A percentile compares a stretch with the other conserved stretches of the same genome.
Conservation (phyloP, 345 rosid genomes). For the Melastoma malabathricum region DNA sequence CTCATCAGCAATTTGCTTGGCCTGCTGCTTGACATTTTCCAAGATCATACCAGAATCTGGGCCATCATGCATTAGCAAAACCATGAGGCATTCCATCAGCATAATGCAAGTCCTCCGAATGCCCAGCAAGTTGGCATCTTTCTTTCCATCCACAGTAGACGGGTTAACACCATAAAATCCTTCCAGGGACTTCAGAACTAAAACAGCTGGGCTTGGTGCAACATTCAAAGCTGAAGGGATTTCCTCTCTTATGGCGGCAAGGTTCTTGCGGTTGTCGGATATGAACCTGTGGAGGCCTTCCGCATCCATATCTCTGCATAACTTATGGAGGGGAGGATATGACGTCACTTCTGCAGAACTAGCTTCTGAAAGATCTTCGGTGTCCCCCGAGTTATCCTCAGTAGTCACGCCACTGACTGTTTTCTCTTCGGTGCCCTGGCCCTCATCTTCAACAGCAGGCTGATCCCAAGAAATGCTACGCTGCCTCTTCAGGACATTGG, state of each 20-base stretch:
- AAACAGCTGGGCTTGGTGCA: constrained; percentile 61
- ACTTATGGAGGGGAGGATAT: constrained; percentile 64
- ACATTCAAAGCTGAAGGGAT: constrained; percentile 73
- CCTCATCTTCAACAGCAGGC: constrained; percentile 24
- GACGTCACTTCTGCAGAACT: constrained; percentile 43
- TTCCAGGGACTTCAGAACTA: constrained; percentile 72
- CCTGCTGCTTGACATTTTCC: constrained; percentile 53
- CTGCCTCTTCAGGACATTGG: constrained; percentile 57
- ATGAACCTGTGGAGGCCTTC: constrained; percentile 86
- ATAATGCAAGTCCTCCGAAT: constrained; percentile 93
- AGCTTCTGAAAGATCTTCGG: constrained; percentile 31
- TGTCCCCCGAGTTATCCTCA: constrained; percentile 43
- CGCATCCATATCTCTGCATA: constrained; percentile 80
- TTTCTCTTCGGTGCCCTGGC: constrained; percentile 27
- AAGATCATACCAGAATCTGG: constrained; percentile 44
- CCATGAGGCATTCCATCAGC: constrained; percentile 97
- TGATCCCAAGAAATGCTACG: constrained; percentile 28
- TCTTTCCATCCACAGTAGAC: constrained; percentile 65
- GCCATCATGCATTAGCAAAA: constrained; percentile 43
- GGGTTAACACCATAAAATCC: constrained; percentile 68
- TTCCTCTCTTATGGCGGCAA: constrained; percentile 73
- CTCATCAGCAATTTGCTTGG: constrained; percentile 66
- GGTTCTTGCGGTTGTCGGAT: constrained; percentile 97
- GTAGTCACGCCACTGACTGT: constrained; percentile 29
- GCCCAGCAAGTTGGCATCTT: constrained; percentile 82